Conservation (phyloP, 306 rosid genomes). For the Rosa chinensis region DNA sequence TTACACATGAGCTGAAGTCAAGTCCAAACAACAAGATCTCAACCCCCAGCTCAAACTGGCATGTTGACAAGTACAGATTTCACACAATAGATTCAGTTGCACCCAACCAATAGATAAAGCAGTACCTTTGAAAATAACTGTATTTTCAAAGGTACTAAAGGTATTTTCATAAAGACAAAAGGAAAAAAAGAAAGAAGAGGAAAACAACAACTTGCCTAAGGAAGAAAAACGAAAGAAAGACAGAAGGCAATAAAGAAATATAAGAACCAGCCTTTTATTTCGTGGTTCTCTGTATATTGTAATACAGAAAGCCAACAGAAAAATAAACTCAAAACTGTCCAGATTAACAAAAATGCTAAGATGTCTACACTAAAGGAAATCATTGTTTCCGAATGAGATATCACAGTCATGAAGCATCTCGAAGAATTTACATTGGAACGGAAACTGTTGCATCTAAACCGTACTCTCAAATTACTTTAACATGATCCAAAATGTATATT, state of each 20-base stretch:
- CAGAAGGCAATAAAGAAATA: not conserved
- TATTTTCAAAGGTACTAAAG: too few relatives aligned
- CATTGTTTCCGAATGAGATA: not conserved
- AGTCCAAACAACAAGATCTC: not conserved
- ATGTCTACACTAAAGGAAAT: slow-evolving; percentile 21
- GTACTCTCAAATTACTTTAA: slow-evolving; percentile 34
- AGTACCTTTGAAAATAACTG: not conserved
- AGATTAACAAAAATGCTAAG: not conserved
- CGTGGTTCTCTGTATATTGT: not conserved
- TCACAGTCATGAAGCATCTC: slow-evolving; percentile 26
- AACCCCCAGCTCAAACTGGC: not conserved
- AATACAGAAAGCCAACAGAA: not conserved
- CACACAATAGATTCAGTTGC: not conserved
- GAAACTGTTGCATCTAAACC: slow-evolving; percentile 32
- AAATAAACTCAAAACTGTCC: not conserved
- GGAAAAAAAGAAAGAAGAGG: not conserved
- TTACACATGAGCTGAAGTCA: not conserved
- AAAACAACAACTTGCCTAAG: not conserved
- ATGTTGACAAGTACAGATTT: not conserved
- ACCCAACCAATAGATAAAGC: not conserved
- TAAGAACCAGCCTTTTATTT: not conserved
- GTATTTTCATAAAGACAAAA: not conserved
- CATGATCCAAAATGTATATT: slow-evolving; percentile 44
- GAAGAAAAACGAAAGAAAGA: not conserved
- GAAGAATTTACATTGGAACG: slow-evolving; percentile 38